Evolutionary conservation across 495 filamentous ascomycete species (phyloP), one percentile per base, ranked within the genome.

Genomic region (Aspergillus haitiensis): DNA sequence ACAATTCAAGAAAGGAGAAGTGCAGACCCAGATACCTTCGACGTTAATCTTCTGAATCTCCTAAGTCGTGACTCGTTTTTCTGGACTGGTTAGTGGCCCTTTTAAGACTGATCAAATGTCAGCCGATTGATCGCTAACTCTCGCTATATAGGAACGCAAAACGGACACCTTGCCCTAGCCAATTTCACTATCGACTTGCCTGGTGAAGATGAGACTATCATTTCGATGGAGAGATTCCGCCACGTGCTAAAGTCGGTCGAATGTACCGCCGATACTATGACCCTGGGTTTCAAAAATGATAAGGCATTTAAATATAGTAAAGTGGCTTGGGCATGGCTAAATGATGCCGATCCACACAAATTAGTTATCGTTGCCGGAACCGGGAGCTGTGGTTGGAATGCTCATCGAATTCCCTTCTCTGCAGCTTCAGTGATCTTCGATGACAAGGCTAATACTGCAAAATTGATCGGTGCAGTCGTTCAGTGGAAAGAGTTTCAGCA

Each of bases 301-400:
- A 48, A 48, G 3, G 63, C 69, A 5, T 76, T 70, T 45, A 45
- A 32, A 1, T 72, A 74, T 56, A 64, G 70, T 11, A 64, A 71
- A 52, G 32, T 48, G 9, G 59, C 61, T 37, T 79, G 76, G 74
- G 53, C 69, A 56, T 79, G 76, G 76, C 65, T 75, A 15, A 78
- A 79, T 48, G 71, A 68, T 9, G 61, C 55, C 9, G 67, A 70
- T 40, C 63, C 74, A 44, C 66, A 66, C 45, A 69, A 61, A n/a
- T 70, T 79, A 32, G 49, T 78, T 3, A 59, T 78, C 46, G 69
- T 77, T 16, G 72, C 75, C n/a, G 75, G 72, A 15, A 54, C 50
- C 15, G 67, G 64, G 15, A 66, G 76, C 42, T 79, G 76, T 55
- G 67, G 69, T 8, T 70, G 67, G 63, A 75, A 75, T 58, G 44